phyloP scores from a whole-genome alignment of 495 filamentous ascomycete species.

The Neurospora sp. region DNA sequence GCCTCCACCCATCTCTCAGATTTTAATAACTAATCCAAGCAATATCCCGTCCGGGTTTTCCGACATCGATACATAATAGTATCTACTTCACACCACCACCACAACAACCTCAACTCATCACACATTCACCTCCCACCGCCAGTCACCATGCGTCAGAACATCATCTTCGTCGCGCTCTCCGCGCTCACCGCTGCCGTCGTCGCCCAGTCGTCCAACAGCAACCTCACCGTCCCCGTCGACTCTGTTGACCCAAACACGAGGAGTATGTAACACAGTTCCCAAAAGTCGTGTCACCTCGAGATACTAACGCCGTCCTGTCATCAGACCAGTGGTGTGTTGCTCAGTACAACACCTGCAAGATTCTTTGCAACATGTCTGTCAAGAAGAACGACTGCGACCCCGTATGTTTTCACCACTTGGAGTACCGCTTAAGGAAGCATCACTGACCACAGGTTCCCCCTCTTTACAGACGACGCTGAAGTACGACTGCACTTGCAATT shows the following conservation, averaged over 20 bases:
- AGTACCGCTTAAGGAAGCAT: not conserved
- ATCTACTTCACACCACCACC: not conserved
- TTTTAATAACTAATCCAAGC: conserved; percentile 1
- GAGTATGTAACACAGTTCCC: conserved; percentile 10
- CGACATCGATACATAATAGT: not conserved
- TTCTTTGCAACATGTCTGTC: conserved; percentile 17
- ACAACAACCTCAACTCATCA: not conserved
- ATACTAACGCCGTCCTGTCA: not conserved
- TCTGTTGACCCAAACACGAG: conserved; percentile 7
- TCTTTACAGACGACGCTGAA: conserved; percentile 14
- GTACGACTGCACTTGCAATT: conserved; percentile 24
- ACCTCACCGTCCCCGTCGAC: conserved; percentile 24
- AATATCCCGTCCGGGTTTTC: not conserved
- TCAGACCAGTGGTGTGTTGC: conserved; percentile 25
- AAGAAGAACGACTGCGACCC: conserved; percentile 18
- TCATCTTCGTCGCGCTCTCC: conserved; percentile 23
- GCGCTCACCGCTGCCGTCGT: conserved; percentile 15
- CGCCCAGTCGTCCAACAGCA: conserved; percentile 16
- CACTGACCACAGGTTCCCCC: conserved; percentile 2
- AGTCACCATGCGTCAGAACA: conserved; percentile 21
- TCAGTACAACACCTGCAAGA: conserved; percentile 25
- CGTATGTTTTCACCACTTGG: conserved; percentile 11
- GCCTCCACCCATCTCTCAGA: not conserved
- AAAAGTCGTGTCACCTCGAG: not conserved
- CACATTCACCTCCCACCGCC: not conserved